Conservation (phyloP, 148 eudicot species). For the Vaccinium vitisidaea region DNA sequence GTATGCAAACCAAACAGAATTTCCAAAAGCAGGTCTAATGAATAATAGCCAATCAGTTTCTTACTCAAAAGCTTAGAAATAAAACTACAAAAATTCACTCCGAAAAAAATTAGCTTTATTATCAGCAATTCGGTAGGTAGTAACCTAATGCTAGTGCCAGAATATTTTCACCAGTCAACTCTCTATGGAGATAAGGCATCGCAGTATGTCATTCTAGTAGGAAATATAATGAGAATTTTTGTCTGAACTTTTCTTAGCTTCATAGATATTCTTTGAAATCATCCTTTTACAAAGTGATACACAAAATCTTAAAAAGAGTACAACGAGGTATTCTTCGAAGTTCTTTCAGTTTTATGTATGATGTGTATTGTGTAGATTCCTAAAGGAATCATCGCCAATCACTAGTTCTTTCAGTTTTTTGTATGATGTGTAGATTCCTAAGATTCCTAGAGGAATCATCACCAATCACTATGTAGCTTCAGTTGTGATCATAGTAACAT, state of each 20-base stretch:
- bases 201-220: background rate
- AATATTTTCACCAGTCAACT: background rate
- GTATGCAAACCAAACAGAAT: conserved; percentile 3
- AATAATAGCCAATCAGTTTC: background rate
- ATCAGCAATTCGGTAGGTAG: background rate
- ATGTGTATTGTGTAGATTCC: background rate
- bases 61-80: background rate
- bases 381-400: background rate
- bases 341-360: background rate
- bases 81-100: background rate
- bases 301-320: background rate
- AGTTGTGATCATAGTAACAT: background rate
- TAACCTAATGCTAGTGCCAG: background rate
- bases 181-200: background rate
- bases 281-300: background rate
- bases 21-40: background rate
- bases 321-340: background rate
- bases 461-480: background rate
- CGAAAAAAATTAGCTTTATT: background rate
- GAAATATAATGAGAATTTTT: background rate
- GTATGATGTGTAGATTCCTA: background rate
- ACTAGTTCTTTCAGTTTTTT: background rate
- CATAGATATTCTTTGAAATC: background rate
- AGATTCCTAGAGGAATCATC: background rate
- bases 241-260: background rate